Percentiles rank a stretch among this genome's conserved stretches.
Conservation (phyloP, 805 yeast species). For the Candida nemodendra region DNA sequence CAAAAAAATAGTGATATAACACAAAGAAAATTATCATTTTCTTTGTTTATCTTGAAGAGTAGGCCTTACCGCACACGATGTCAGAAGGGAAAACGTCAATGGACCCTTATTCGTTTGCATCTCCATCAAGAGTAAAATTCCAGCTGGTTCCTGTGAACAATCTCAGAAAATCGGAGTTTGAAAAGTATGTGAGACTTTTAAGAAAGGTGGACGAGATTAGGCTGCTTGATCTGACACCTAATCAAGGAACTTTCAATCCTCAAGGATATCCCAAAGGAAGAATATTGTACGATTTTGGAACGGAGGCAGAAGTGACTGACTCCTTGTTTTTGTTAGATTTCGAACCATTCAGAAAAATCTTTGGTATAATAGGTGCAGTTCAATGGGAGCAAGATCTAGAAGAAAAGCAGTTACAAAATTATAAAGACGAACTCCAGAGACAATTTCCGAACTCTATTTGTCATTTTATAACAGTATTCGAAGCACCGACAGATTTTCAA, state of each 20-base stretch:
- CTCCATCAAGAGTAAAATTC: constrained; percentile 65
- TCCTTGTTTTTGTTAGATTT: constrained; percentile 76
- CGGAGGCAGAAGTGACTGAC: constrained; percentile 45
- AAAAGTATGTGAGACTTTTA: constrained; percentile 42
- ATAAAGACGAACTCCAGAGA: constrained; percentile 41
- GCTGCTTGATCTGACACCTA: constrained; percentile 72
- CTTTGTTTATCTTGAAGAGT: constrained; percentile 1
- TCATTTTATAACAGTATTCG: constrained; percentile 56
- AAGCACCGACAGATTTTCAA: constrained; percentile 33
- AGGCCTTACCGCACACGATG: too few relatives aligned
- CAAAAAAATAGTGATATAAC: too few relatives aligned
- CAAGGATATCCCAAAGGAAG: constrained; percentile 81
- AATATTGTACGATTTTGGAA: constrained; percentile 55
- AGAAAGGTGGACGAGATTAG: constrained; percentile 59
- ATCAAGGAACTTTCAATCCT: constrained; percentile 69
- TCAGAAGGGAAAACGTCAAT: too few relatives aligned
- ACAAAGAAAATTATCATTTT: constrained; percentile 4
- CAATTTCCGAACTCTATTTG: constrained; percentile 52
- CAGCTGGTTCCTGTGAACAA: constrained; percentile 67
- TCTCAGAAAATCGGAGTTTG: constrained; percentile 42
- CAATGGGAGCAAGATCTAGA: constrained; percentile 29
- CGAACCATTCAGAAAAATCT: constrained; percentile 83
- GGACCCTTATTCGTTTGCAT: constrained; percentile 49
- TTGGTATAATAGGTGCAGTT: constrained; percentile 53
- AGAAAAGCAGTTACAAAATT: constrained; percentile 25